Evolutionary conservation across 2,329 filamentous ascomycete genomes (phyloP).

Genomic region (Lasiodiplodia sp.): DNA sequence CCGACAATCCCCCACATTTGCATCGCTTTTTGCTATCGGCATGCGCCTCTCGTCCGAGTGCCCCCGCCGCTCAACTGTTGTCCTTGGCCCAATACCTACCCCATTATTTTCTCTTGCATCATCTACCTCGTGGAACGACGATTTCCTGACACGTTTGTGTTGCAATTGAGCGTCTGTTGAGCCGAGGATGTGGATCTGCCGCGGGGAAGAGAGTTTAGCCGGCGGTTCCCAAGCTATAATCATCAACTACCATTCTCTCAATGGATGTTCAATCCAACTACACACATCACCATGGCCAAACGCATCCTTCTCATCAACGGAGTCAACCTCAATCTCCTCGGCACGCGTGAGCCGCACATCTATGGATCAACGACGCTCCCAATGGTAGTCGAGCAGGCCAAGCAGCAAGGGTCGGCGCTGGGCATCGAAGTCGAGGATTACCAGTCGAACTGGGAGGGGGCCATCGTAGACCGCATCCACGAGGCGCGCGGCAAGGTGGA

Average conservation of each 20-base stretch:
- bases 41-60: background rate
- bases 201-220: constrained; percentile 16
- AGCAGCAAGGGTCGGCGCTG: constrained; percentile 58
- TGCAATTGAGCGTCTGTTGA: background rate
- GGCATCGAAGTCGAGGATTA: constrained; percentile 64
- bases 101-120: background rate
- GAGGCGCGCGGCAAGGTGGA: constrained; percentile 66
- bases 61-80: background rate
- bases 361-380: constrained; percentile 75
- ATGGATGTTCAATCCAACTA: background rate
- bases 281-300: constrained; percentile 42
- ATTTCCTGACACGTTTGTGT: background rate
- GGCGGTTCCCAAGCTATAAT: background rate
- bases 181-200: constrained; percentile 2
- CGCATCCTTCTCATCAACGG: constrained; percentile 77
- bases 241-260: background rate
- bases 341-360: constrained; percentile 74
- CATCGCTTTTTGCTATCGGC: background rate
- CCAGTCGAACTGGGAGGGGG: constrained; percentile 82
- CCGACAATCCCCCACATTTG: constrained; percentile 1
- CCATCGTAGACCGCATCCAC: constrained; percentile 77
- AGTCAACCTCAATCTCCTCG: constrained; percentile 83
- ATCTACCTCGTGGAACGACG: background rate
- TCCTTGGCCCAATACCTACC: background rate
- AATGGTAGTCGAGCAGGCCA: constrained; percentile 63